Percentiles rank a stretch among this genome's conserved stretches.
Evolutionary conservation across 331 rosid species (phyloP).

Genomic region (Quercus tomentella): DNA sequence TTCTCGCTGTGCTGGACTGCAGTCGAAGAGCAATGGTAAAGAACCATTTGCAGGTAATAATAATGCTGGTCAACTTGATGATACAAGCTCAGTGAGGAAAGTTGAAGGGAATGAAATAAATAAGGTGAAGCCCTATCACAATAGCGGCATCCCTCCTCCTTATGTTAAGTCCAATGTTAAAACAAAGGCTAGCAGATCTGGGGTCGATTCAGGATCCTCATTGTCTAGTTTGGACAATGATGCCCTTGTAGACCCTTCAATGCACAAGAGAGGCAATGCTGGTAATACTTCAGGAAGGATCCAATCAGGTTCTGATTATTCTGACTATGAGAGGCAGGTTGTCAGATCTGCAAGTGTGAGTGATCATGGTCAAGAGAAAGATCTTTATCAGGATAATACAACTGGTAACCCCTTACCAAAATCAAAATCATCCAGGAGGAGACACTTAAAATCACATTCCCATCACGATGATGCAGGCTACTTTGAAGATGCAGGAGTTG

Average conservation of each 20-base stretch:
- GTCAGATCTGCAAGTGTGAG: constrained; percentile 31
- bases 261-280: constrained; percentile 36
- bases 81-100: constrained; percentile 22
- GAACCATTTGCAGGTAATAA: constrained; percentile 37
- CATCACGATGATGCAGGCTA: constrained; percentile 30
- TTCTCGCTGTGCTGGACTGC: constrained; percentile 29
- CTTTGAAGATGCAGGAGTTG: constrained; percentile 41
- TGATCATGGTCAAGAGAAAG: constrained; percentile 43
- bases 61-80: constrained; percentile 28
- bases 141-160: constrained; percentile 75
- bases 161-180: constrained; percentile 62
- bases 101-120: constrained; percentile 47
- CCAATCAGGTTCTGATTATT: constrained; percentile 40
- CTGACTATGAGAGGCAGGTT: constrained; percentile 45
- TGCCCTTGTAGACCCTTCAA: constrained; percentile 33
- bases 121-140: constrained; percentile 48
- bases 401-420: constrained; percentile 40
- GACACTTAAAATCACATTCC: constrained; percentile 62
- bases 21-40: constrained; percentile 32
- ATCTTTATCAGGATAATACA: constrained; percentile 28
- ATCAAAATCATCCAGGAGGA: constrained; percentile 65
- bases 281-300: constrained; percentile 25
- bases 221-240: constrained; percentile 17
- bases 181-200: constrained; percentile 40
- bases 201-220: constrained; percentile 23